Evolutionary conservation across 805 yeast species (phyloP), one percentile per base, ranked within the genome.

Genomic region (Candida sithepensis): DNA sequence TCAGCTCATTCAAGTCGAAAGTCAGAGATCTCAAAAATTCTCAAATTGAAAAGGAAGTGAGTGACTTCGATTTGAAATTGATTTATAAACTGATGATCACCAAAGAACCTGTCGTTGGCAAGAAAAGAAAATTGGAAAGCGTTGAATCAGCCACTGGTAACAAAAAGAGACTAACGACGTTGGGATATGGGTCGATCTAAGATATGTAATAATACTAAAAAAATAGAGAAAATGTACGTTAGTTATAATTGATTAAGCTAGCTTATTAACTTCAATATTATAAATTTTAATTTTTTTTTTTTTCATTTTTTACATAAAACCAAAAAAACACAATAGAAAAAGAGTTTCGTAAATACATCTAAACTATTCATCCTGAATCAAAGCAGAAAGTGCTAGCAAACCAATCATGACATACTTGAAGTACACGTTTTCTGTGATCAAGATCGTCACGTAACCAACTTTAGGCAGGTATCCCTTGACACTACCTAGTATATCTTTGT

Each of bases 401-500:
- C 88, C 97, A 58, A 94, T 68, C 61, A 92, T 68, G 0, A 84
- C 85, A 58, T 79, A 85, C 61, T 89, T 88, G 65, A 90, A 85
- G 62, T 88, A 89, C 48, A 79, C 78, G 62, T 89, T 88, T 61
- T 94, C 99, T 5, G 96, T 88, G 52, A 94, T 79, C 62, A 92
- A 78, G 49, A 94, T 91, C 1, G 99, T 94, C 8, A 90, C 77
- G 58, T 94, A 94, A 0, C 99, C 99, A 16, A 91, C 73, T 59
- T 77, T 79, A 14, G 99, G 99, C 48, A 94, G 70, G 64, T 91
- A 94, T 1, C 86, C 97, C 67, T 84, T 84, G n/a, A 92, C 99
- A 2, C 90, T 82, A 2, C 98, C 98, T 7, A 88, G 81, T 44
- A 94, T 77, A 61, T 94, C 98, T 13, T 69, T 73, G 37, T 82